Evolutionary conservation across 257 asterid genomes (phyloP).

Genomic region (Solanum dulcamara): DNA sequence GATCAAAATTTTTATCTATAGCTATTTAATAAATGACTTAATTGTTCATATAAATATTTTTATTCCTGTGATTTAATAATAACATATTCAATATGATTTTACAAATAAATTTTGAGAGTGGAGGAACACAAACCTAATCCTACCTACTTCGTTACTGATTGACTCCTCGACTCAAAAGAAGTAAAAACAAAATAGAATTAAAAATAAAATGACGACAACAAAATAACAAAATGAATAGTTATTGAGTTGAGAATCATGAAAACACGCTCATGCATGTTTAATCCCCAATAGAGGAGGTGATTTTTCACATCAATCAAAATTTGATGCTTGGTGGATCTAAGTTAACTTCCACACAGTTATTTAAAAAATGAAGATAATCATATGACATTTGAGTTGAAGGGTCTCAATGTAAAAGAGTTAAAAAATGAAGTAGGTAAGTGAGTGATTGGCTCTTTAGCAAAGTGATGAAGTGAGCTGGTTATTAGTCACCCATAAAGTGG

Average conservation of each 20-base stretch:
- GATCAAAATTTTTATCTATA: background rate
- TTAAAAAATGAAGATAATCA: background rate
- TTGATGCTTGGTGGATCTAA: background rate
- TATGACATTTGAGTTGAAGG: background rate
- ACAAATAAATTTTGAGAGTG: no score
- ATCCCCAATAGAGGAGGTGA: background rate
- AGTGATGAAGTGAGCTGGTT: background rate
- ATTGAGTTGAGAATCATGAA: background rate
- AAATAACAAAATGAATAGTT: no score
- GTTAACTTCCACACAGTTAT: background rate
- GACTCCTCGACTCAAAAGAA: no score
- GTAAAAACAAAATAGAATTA: background rate
- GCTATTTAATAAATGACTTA: background rate
- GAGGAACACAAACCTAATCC: no score
- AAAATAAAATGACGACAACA: no score
- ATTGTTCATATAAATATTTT: background rate
- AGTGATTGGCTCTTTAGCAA: background rate
- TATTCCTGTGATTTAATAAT: no score
- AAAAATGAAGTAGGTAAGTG: background rate
- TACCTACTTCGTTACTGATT: background rate
- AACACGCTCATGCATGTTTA: rapidly evolving
- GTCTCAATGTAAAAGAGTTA: background rate
- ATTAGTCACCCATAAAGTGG: background rate
- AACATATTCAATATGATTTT: no score
- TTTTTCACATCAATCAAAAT: background rate